A percentile compares a stretch with the other conserved stretches of the same genome.
Evolutionary conservation across 2,329 filamentous ascomycete genomes (phyloP).

Genomic region (Teratosphaeria viscida): DNA sequence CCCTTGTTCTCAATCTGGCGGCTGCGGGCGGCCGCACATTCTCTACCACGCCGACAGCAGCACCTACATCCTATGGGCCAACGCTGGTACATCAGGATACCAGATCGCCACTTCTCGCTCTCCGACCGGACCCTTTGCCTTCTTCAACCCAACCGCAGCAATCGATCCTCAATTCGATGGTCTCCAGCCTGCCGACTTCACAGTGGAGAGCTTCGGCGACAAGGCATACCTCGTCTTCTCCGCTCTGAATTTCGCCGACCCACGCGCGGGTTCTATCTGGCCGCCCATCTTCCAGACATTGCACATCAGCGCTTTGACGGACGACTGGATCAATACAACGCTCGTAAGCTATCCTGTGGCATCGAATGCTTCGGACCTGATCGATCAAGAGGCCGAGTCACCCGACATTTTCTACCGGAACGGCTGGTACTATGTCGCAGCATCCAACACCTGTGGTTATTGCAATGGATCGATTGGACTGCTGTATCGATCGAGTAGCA

Average conservation of each 20-base stretch:
- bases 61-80: conserved; percentile 17
- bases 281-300: conserved; percentile 17
- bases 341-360: conserved; percentile 9
- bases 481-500: conserved; percentile 10
- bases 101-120: conserved; percentile 11
- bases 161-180: conserved; percentile 13
- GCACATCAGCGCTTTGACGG: conserved; percentile 11
- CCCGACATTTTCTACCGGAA: conserved; percentile 14
- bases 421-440: conserved; percentile 12
- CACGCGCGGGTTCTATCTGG: conserved; percentile 13
- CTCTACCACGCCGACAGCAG: conserved; percentile 11
- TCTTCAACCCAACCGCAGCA: conserved; percentile 3
- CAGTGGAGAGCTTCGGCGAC: conserved; percentile 10
- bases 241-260: conserved; percentile 12
- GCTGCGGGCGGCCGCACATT: conserved; percentile 17
- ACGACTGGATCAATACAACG: conserved; percentile 14
- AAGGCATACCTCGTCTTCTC: conserved; percentile 16
- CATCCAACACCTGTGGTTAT: conserved; percentile 16
- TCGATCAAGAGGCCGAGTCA: conserved; percentile 15
- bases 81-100: conserved; percentile 16
- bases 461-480: conserved; percentile 15
- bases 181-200: conserved; percentile 15
- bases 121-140: conserved; percentile 15
- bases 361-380: conserved; percentile 9
- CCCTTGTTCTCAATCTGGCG: conserved; percentile 7